These are phyloP conservation scores for Citrus cavaleriei DNA, from an alignment of 345 rosid species.

Conservation along the genomic window DNA sequence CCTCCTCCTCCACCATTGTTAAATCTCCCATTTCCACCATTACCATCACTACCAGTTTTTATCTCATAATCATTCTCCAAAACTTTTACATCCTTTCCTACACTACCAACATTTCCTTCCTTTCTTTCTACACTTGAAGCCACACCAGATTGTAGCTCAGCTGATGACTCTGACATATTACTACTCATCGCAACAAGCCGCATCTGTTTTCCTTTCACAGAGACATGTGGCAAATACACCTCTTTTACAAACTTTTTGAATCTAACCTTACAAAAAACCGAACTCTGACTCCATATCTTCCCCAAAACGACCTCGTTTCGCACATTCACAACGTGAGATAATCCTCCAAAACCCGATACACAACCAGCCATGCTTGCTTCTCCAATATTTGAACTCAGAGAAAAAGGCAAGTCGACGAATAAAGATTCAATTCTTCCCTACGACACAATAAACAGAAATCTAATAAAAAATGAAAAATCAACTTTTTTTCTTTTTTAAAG, in stretches of 20 bases:
- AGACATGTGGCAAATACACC: conserved; percentile 11
- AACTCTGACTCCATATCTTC: conserved; percentile 24
- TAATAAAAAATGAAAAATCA: not conserved
- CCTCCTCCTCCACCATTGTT: conserved; percentile 31
- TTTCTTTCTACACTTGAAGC: conserved; percentile 6
- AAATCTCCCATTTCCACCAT: conserved; percentile 37
- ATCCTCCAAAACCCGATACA: conserved; percentile 32
- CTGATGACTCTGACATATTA: conserved; percentile 34
- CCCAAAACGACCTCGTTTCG: conserved; percentile 23
- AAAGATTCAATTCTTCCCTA: not conserved
- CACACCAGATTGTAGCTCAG: conserved; percentile 31
- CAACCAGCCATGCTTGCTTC: conserved; percentile 39
- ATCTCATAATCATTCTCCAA: conserved; percentile 19
- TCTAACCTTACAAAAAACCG: not conserved
- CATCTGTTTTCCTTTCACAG: conserved; percentile 30
- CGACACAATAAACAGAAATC: not conserved
- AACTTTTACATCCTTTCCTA: conserved; percentile 20
- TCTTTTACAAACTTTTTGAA: conserved; percentile 15
- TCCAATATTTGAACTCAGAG: not conserved
- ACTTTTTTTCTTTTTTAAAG: no score
- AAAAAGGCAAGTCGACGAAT: conserved; percentile 33
- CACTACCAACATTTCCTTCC: conserved; percentile 13
- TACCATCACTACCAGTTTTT: conserved; percentile 22
- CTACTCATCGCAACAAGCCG: conserved; percentile 29
- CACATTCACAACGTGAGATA: conserved; percentile 22